These are phyloP conservation scores for Nematodospora valgi DNA, from an alignment of 805 yeast species.

Conservation along the genomic window DNA sequence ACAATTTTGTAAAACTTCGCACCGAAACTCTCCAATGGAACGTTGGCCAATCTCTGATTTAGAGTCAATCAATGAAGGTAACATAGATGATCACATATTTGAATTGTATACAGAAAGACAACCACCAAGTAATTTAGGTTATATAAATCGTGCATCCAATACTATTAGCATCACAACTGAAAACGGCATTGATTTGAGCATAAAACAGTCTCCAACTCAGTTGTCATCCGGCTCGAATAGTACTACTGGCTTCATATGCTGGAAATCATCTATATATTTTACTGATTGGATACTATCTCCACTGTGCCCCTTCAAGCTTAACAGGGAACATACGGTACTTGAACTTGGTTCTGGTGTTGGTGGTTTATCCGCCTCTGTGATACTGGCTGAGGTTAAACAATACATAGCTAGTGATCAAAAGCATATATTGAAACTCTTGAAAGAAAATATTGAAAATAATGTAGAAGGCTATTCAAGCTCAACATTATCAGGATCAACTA, in stretches of 20 bases:
- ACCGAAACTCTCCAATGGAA: background rate
- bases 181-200: slow-evolving; percentile 20
- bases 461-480: slow-evolving; percentile 7
- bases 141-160: slow-evolving; percentile 26
- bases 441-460: slow-evolving; percentile 44
- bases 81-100: slow-evolving; percentile 29
- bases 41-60: slow-evolving; percentile 10
- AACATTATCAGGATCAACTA: slow-evolving; percentile 5
- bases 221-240: slow-evolving; percentile 32
- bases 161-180: slow-evolving; percentile 20
- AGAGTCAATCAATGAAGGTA: slow-evolving; percentile 19
- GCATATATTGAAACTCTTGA: slow-evolving; percentile 49
- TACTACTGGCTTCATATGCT: slow-evolving; percentile 59
- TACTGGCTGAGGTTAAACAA: slow-evolving; percentile 26
- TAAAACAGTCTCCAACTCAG: slow-evolving; percentile 32
- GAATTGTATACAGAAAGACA: slow-evolving; percentile 26
- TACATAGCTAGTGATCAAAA: slow-evolving; percentile 60
- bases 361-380: slow-evolving; percentile 45
- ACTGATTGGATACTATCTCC: slow-evolving; percentile 50
- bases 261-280: slow-evolving; percentile 51
- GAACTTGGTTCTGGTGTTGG: slow-evolving; percentile 66
- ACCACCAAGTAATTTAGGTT: slow-evolving; percentile 32
- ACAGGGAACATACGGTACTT: slow-evolving; percentile 26
- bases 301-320: slow-evolving; percentile 23
- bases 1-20: slow-evolving; percentile 5